Evolutionary conservation across 495 filamentous ascomycete species (phyloP).

Genomic region (Viridothelium virens): DNA sequence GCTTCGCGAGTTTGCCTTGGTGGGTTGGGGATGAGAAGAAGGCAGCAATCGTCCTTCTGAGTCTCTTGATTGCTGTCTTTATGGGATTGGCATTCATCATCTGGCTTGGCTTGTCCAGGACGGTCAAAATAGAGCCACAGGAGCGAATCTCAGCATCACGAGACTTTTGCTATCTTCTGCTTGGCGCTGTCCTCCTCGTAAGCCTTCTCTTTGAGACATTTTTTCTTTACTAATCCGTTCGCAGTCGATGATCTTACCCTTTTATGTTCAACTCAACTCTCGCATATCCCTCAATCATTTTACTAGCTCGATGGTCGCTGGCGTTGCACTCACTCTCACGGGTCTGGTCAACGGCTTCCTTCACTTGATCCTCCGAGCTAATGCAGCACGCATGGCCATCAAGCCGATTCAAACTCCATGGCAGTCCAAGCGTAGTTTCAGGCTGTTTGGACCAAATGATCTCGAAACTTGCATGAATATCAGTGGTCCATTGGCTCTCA

Average conservation of each 20-base stretch:
- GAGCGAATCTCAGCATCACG: constrained; percentile 7
- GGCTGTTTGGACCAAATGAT: neutral
- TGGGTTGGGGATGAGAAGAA: constrained; percentile 10
- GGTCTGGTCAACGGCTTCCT: constrained; percentile 6
- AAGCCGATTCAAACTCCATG: constrained; percentile 7
- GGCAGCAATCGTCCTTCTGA: constrained; percentile 2
- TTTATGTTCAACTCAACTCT: neutral
- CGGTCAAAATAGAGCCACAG: constrained; percentile 2
- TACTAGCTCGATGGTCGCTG: constrained; percentile 7
- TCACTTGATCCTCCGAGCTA: neutral
- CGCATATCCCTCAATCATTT: neutral
- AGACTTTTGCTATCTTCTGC: constrained; percentile 7
- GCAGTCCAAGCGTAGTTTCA: constrained; percentile 6
- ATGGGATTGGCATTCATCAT: constrained; percentile 1
- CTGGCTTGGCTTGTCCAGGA: neutral
- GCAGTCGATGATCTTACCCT: constrained; percentile 7
- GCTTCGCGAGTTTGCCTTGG: constrained; percentile 6
- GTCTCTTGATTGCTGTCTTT: constrained; percentile 4
- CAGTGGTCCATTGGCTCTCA: neutral
- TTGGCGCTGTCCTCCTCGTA: neutral
- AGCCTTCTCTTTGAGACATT: neutral
- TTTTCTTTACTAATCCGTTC: neutral
- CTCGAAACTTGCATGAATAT: neutral
- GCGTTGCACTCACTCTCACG: neutral
- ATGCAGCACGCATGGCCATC: constrained; percentile 11